Conservation (phyloP, 306 rosid genomes). For the Rosa persica region DNA sequence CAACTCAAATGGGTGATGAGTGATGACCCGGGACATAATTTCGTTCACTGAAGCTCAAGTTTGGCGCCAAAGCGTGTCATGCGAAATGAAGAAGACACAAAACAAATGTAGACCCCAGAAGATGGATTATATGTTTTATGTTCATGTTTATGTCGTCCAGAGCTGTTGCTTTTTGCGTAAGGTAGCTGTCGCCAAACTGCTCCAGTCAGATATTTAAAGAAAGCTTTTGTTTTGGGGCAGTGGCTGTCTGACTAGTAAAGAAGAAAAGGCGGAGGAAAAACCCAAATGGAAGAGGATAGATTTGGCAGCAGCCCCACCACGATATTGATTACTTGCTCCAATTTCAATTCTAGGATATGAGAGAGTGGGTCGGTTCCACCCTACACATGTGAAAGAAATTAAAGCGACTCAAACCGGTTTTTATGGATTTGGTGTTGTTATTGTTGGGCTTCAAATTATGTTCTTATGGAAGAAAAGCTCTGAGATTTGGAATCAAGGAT, state of each 20-base stretch:
- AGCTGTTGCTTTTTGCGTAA: not conserved
- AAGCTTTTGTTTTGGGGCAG: constrained; percentile 6
- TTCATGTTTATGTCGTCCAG: not conserved
- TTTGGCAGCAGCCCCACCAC: constrained; percentile 29
- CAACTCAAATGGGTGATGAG: not conserved
- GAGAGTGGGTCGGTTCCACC: constrained; percentile 38
- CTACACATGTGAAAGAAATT: constrained; percentile 20
- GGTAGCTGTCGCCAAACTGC: constrained; percentile 26
- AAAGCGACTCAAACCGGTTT: constrained; percentile 30
- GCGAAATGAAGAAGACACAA: not conserved
- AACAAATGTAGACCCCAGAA: constrained; percentile 21
- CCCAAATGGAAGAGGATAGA: constrained; percentile 19
- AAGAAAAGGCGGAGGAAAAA: not conserved
- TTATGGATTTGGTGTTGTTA: constrained; percentile 18
- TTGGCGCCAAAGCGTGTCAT: constrained; percentile 1
- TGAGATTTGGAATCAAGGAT: not conserved
- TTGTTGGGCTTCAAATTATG: constrained; percentile 12
- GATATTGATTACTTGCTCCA: constrained; percentile 18
- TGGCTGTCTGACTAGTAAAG: not conserved
- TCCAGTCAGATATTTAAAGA: constrained; percentile 11
- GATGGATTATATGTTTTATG: not conserved
- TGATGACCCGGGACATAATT: not conserved
- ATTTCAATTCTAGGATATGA: constrained; percentile 15
- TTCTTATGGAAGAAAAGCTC: constrained; percentile 11
- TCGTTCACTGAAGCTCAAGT: not conserved